Evolutionary conservation across 352 stramenopile species (phyloP), one percentile per base, ranked within the genome.

Genomic region (Phytophthora litchii): DNA sequence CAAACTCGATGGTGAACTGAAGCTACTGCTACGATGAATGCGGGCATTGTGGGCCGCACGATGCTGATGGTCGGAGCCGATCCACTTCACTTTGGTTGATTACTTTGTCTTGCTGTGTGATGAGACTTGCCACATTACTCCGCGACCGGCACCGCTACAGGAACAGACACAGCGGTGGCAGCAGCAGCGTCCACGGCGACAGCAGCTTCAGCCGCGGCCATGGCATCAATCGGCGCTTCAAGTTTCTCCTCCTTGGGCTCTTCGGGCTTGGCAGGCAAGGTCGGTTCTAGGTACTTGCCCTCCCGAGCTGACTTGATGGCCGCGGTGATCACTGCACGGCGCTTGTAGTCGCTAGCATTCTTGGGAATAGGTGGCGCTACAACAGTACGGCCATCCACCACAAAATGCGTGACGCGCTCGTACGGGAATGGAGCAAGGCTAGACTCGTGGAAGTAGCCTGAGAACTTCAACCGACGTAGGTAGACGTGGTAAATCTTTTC

Each of bases 401-500:
- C 81, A 54, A 94, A 86, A 42, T 94, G 86, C 46, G 86, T 92
- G 23, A 92, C 86, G 34, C 81, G 80, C 29, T 94, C 83, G 37
- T 94, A 94, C n/a, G 86, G 86, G 64, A 94, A 94, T 17, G 70
- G 58, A 44, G 66, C 53, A 25, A 94, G 51, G 23, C 65, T 77
- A 8, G 70, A 57, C 45, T 94, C 86, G 71, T 92, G 80, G 44
- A 92, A 94, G 55, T 78, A 92, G 7, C 81, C 86, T 2, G 58
- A 72, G 47, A 84, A 80, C 54, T 83, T 80, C 25, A 92, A 73
- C 3, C 85, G 83, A n/a, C 86, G 86, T 35, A 94, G 70, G 34
- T 88, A 72, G 17, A 94, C 80, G 40, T 85, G 72, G 64, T 94
- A 94, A 63, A 92, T 89, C 23, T 85, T 80, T 25, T 90, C 83